These are phyloP conservation scores for Aspergillus chevalieri DNA, from an alignment of 2,329 filamentous ascomycete genomes.

Conservation along the genomic window DNA sequence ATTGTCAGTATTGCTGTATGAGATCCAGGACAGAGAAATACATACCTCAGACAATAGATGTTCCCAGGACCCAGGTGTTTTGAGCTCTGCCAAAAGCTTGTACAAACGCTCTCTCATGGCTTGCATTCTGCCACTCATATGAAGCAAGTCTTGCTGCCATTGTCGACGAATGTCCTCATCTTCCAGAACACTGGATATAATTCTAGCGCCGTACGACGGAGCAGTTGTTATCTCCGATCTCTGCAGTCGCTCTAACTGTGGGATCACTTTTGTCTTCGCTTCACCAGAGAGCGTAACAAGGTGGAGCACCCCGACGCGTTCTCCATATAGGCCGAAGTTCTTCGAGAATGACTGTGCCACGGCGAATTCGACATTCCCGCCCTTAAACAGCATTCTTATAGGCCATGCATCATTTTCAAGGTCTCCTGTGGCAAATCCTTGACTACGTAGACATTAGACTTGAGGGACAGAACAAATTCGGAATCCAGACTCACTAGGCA, in stretches of 20 bases:
- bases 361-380: slow-evolving; percentile 66
- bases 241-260: neutral
- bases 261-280: no score
- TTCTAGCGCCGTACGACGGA: neutral
- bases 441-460: neutral
- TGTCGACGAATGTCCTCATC: neutral
- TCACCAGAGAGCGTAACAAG: neutral
- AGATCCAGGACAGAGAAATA: no score
- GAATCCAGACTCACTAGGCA: slow-evolving; percentile 10
- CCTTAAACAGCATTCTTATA: slow-evolving; percentile 28
- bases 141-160: neutral
- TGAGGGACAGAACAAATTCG: no score
- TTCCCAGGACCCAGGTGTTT: no score
- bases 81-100: neutral
- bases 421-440: slow-evolving; percentile 23
- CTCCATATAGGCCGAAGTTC: slow-evolving; percentile 35
- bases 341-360: slow-evolving; percentile 56
- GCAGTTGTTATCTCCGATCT: neutral
- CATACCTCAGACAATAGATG: no score
- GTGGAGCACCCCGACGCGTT: neutral
- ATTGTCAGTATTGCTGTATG: no score
- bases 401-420: slow-evolving; percentile 22
- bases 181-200: neutral
- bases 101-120: neutral
- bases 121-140: neutral